Conservation (phyloP, 1,139 yeast genomes). For the Hyphopichia burtonii region DNA sequence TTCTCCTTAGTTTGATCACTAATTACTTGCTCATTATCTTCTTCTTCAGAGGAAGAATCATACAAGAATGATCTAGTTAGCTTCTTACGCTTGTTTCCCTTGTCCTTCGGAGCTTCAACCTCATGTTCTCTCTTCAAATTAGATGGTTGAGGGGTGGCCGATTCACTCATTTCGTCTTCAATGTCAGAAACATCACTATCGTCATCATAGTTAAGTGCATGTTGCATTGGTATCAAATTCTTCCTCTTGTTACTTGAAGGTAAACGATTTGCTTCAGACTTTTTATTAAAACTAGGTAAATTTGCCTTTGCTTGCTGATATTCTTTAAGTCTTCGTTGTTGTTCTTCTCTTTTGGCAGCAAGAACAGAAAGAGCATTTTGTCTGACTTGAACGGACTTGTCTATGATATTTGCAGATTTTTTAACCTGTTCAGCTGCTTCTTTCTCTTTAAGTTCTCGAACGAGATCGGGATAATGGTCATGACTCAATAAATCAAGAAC, state of each 20-base stretch:
- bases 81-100: conserved; percentile 10
- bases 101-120: conserved; percentile 11
- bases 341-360: conserved; percentile 22
- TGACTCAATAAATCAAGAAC: conserved; percentile 63
- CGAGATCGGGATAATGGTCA: conserved; percentile 54
- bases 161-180: conserved; percentile 40
- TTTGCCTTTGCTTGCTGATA: conserved; percentile 7
- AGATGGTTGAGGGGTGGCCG: conserved; percentile 38
- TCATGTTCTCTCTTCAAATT: conserved; percentile 27
- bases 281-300: conserved; percentile 53
- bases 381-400: conserved; percentile 11
- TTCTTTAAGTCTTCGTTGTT: conserved; percentile 15
- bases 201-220: conserved; percentile 59
- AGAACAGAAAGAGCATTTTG: conserved; percentile 29
- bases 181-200: conserved; percentile 45
- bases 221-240: conserved; percentile 63
- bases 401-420: conserved; percentile 4
- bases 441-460: conserved; percentile 43
- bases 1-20: conserved; percentile 3
- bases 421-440: conserved; percentile 29
- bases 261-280: conserved; percentile 10
- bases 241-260: conserved; percentile 16
- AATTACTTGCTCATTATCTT: conserved; percentile 13
- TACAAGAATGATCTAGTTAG: conserved; percentile 25
- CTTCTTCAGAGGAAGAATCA: conserved; percentile 34